Percentiles rank a stretch among this genome's conserved stretches.
These are phyloP conservation scores for Mycosphaerelloides madeirae DNA, from an alignment of 2,329 filamentous ascomycete species.

Conservation along the genomic window DNA sequence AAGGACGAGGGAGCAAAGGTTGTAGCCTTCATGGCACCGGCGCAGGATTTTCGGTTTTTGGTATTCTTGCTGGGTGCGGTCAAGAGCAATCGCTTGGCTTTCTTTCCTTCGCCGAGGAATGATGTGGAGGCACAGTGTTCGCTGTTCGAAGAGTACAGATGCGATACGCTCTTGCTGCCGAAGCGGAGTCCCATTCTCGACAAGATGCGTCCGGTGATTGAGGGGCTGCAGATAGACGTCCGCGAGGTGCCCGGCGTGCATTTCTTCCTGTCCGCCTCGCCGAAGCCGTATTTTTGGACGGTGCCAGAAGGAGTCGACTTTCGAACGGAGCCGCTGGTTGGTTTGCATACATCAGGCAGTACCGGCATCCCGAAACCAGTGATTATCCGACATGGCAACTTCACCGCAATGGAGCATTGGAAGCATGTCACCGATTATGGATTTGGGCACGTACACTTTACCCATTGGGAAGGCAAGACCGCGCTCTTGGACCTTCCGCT, in stretches of 20 bases:
- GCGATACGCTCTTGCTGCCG: conserved; percentile 10
- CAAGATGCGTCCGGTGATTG: conserved; percentile 8
- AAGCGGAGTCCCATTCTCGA: conserved; percentile 1
- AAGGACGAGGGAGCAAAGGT: conserved; percentile 4
- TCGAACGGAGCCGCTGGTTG: too few species aligned
- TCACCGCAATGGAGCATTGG: conserved; percentile 12
- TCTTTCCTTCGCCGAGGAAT: conserved; percentile 15
- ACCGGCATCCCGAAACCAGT: conserved; percentile 17
- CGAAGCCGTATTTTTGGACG: too few species aligned
- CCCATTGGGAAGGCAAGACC: conserved; percentile 7
- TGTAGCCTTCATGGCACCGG: conserved; percentile 7
- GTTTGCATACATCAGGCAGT: conserved; percentile 6
- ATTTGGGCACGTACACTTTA: conserved; percentile 3
- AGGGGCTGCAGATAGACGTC: conserved; percentile 8
- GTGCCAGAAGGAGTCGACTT: too few species aligned
- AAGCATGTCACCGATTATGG: conserved; percentile 8
- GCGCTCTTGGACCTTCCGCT: conserved; percentile 8
- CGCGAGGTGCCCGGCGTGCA: conserved; percentile 13
- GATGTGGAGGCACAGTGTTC: conserved; percentile 10
- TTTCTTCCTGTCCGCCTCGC: conserved; percentile 13
- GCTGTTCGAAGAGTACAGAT: conserved; percentile 13
- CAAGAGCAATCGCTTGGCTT: conserved; percentile 14
- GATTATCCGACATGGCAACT: conserved; percentile 11
- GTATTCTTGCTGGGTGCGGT: conserved; percentile 12
- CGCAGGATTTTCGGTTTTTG: conserved; percentile 11